These are phyloP conservation scores for Crithidia expoeki DNA, from an alignment of 208 protist genomes.

Conservation along the genomic window DNA sequence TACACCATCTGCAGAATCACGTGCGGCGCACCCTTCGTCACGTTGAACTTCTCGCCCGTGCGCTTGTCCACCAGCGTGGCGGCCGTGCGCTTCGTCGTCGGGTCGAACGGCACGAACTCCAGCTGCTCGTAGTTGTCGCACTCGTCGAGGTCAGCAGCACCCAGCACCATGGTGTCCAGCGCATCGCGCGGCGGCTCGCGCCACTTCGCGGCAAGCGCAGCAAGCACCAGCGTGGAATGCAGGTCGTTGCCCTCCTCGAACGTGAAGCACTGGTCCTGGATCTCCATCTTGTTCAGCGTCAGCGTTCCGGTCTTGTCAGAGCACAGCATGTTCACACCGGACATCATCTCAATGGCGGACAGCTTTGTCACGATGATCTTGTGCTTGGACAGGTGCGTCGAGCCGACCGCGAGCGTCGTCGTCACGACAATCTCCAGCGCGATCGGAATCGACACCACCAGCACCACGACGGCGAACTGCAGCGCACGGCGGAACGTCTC, in stretches of 20 bases:
- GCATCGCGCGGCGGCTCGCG: slow-evolving; percentile 88
- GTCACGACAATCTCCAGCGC: slow-evolving; percentile 86
- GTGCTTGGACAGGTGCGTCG: slow-evolving; percentile 89
- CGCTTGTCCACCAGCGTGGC: slow-evolving; percentile 64
- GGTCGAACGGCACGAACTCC: slow-evolving; percentile 69
- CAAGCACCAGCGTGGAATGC: slow-evolving; percentile 62
- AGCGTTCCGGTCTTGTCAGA: slow-evolving; percentile 96
- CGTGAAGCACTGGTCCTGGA: slow-evolving; percentile 76
- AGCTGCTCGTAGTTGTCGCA: slow-evolving; percentile 83
- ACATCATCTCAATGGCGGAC: slow-evolving; percentile 92
- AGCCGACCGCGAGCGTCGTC: slow-evolving; percentile 92
- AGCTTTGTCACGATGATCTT: slow-evolving; percentile 94
- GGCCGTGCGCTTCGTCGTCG: slow-evolving; percentile 69
- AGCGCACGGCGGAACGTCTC: slow-evolving; percentile 64
- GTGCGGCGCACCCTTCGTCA: slow-evolving; percentile 90
- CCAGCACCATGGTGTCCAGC: slow-evolving; percentile 89
- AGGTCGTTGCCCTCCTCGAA: slow-evolving; percentile 73
- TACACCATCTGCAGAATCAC: slow-evolving; percentile 77
- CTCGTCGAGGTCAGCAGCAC: slow-evolving; percentile 71
- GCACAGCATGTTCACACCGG: slow-evolving; percentile 92
- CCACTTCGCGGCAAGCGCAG: slow-evolving; percentile 91
- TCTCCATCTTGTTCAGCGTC: slow-evolving; percentile 94
- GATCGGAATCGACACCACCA: slow-evolving; percentile 94
- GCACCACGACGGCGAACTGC: slow-evolving; percentile 83
- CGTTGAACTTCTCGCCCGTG: slow-evolving; percentile 73